Percentiles rank a stretch among this genome's conserved stretches.
phyloP scores from a whole-genome alignment of 169 alveolate species.

The Plasmodium inui region DNA sequence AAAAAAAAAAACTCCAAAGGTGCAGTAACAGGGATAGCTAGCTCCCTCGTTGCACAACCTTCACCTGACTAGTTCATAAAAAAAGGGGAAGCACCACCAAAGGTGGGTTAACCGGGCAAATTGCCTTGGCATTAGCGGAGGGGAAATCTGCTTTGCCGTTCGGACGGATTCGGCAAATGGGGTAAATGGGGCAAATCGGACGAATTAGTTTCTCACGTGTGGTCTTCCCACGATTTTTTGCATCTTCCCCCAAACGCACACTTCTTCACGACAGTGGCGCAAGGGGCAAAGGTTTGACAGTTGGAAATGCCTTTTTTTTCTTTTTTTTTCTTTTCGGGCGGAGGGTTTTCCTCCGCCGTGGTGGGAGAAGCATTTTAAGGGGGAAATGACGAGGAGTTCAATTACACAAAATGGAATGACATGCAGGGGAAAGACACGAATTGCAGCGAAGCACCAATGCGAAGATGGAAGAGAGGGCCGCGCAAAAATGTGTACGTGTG shows the following conservation, averaged over 20 bases:
- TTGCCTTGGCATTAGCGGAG: too few relatives aligned
- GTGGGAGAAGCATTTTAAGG: neutral
- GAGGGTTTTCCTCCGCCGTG: neutral
- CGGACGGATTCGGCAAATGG: too few relatives aligned
- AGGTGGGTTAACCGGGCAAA: neutral
- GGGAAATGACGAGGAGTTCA: neutral
- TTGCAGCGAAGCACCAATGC: neutral
- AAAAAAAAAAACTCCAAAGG: neutral
- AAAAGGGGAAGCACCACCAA: neutral
- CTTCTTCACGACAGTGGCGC: neutral
- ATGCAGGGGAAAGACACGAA: neutral
- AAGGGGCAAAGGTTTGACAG: neutral
- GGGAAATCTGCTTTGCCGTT: too few relatives aligned
- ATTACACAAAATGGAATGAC: neutral
- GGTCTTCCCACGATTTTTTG: too few relatives aligned
- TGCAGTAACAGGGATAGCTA: neutral
- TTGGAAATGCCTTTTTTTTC: neutral
- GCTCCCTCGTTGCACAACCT: neutral
- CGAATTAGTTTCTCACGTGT: too few relatives aligned
- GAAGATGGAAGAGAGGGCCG: neutral
- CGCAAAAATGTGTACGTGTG: neutral
- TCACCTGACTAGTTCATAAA: constrained; percentile 3
- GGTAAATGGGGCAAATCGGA: too few relatives aligned
- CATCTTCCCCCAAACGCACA: too few relatives aligned
- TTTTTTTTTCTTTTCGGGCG: neutral